These are phyloP conservation scores for Closterium sp. DNA, from an alignment of 139 green algal species.

Conservation along the genomic window DNA sequence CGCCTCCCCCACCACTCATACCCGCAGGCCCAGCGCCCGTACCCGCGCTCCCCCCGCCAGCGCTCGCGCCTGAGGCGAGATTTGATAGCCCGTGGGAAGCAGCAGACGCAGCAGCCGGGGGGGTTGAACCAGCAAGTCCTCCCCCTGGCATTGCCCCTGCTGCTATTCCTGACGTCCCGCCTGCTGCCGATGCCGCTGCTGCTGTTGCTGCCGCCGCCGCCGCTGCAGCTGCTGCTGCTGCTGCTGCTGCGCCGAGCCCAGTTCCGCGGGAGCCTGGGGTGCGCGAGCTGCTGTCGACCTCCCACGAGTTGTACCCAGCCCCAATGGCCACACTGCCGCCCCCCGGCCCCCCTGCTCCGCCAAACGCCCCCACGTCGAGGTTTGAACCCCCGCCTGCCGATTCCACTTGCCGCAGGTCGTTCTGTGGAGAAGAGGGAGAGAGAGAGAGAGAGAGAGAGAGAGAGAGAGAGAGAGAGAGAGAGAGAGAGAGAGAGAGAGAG, in stretches of 20 bases:
- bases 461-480: too few species aligned
- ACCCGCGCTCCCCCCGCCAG: background rate
- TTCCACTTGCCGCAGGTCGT: background rate
- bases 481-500: too few species aligned
- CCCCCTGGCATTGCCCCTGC: background rate
- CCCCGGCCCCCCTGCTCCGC: background rate
- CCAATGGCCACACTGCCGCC: background rate
- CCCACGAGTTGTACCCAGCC: background rate
- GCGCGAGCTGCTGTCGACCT: background rate
- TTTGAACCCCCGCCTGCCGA: background rate
- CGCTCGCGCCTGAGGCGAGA: background rate
- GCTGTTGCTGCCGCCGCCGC: too few species aligned
- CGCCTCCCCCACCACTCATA: background rate
- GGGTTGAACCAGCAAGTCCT: background rate
- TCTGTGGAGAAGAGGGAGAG: background rate
- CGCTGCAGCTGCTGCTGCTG: background rate
- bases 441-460: too few species aligned
- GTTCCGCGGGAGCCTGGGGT: background rate
- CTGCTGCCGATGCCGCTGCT: too few species aligned
- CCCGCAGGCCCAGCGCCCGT: background rate
- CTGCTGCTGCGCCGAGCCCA: background rate
- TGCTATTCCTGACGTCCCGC: background rate
- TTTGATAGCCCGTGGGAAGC: background rate
- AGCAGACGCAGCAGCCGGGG: too few species aligned
- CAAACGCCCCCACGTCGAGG: background rate